Percentiles rank a stretch among this genome's conserved stretches.
phyloP scores from a whole-genome alignment of 768 basidiomycete genomes.

The Ramaria rubella region DNA sequence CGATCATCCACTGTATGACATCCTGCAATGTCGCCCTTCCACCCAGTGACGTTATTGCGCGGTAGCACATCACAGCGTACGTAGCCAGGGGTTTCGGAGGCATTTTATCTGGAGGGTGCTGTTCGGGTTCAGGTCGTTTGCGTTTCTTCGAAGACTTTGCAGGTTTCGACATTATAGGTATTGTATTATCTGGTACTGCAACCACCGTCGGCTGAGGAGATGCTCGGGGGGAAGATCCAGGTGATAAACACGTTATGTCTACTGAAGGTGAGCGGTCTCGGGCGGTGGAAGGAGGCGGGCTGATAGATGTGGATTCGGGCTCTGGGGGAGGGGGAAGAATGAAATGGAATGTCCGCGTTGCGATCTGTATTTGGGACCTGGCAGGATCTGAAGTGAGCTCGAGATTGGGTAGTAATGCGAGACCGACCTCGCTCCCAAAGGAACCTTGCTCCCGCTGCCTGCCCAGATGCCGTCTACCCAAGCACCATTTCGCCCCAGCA shows the following conservation, averaged over 20 bases:
- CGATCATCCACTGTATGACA: slow-evolving; percentile 88
- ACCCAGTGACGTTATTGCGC: slow-evolving; percentile 73
- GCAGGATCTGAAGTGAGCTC: background rate
- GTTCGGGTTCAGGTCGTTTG: slow-evolving; percentile 35
- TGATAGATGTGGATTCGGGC: slow-evolving; percentile 75
- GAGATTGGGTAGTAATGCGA: slow-evolving; percentile 10
- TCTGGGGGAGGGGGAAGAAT: slow-evolving; percentile 84
- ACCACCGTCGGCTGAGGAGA: slow-evolving; percentile 32
- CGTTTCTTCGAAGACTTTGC: slow-evolving; percentile 50
- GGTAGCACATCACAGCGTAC: slow-evolving; percentile 87
- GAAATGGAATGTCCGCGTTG: slow-evolving; percentile 94
- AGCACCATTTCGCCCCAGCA: slow-evolving; percentile 94
- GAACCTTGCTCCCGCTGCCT: slow-evolving; percentile 79
- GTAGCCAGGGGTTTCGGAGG: slow-evolving; percentile 86
- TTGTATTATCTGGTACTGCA: slow-evolving; percentile 34
- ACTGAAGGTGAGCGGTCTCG: slow-evolving; percentile 70
- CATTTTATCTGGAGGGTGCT: slow-evolving; percentile 42
- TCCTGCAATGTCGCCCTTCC: slow-evolving; percentile 89
- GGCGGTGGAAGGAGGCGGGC: slow-evolving; percentile 61
- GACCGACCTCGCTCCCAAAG: slow-evolving; percentile 72
- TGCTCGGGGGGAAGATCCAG: slow-evolving; percentile 74
- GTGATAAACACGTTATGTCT: slow-evolving; percentile 75
- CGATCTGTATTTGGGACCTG: slow-evolving; percentile 57
- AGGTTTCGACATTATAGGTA: slow-evolving; percentile 44
- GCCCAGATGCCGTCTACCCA: slow-evolving; percentile 99